These are phyloP conservation scores for Leucosporidium yakuticum DNA, from an alignment of 768 basidiomycete genomes.

Conservation along the genomic window DNA sequence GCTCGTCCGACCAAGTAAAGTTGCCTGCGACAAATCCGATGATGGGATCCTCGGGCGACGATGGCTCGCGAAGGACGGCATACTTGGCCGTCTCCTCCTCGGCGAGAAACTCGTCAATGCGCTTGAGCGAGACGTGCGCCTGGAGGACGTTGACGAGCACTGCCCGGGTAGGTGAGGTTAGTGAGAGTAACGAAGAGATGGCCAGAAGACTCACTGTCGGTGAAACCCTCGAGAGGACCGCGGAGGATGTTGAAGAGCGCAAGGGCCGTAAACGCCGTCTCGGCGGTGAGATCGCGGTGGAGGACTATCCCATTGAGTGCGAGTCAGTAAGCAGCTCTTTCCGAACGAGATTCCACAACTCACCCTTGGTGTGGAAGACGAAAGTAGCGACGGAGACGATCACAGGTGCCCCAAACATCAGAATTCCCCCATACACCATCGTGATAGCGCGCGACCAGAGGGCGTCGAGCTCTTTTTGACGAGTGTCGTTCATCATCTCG, in stretches of 20 bases:
- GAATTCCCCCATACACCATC: slow-evolving; percentile 31
- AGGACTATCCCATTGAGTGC: slow-evolving; percentile 30
- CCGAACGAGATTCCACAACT: not conserved
- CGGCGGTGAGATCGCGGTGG: slow-evolving; percentile 43
- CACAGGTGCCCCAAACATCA: slow-evolving; percentile 43
- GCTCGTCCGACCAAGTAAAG: slow-evolving; percentile 37
- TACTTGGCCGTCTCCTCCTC: slow-evolving; percentile 48
- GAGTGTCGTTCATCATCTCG: slow-evolving; percentile 42
- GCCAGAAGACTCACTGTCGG: slow-evolving; percentile 27
- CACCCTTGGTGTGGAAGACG: slow-evolving; percentile 31
- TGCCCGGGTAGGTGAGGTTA: not conserved
- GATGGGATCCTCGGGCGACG: slow-evolving; percentile 22
- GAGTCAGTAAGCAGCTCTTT: not conserved
- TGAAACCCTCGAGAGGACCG: slow-evolving; percentile 42
- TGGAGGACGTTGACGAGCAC: slow-evolving; percentile 40
- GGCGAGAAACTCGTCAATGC: slow-evolving; percentile 45
- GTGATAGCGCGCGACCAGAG: slow-evolving; percentile 34
- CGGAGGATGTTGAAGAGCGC: slow-evolving; percentile 47
- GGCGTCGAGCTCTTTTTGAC: slow-evolving; percentile 42
- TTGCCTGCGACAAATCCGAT: slow-evolving; percentile 45
- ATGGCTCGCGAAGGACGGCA: slow-evolving; percentile 20
- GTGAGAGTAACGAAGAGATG: not conserved
- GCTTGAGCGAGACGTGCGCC: slow-evolving; percentile 42
- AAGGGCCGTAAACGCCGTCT: slow-evolving; percentile 47
- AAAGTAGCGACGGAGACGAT: slow-evolving; percentile 45